Base-by-base conservation (phyloP, 106 monocot species). In the Phalaenopsis equestris region DNA sequence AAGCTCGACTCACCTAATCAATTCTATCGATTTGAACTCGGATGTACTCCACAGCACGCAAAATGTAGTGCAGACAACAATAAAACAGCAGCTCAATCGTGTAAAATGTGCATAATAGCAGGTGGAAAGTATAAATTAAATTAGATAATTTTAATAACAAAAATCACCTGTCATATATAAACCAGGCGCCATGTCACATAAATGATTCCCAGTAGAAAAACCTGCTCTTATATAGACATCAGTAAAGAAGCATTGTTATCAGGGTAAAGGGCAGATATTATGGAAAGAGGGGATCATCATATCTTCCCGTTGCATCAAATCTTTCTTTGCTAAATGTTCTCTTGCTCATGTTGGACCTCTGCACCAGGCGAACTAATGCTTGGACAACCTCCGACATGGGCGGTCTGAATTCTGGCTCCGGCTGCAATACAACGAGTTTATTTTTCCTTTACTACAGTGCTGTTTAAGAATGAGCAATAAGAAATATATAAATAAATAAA, bases 321-420 rank as follows among this genome's bases (percentile, higher is more conserved):
- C 81, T 78, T 36, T 89, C 92, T 37, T 84, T 86, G 30, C 82
- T 67, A 6, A 90, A 78, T 76, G 83, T 81, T 79, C 88, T 86
- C 80, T 89, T 98, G 85, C 85, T 91, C 87, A 94, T 94, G 82
- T 88, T 90, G 17, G 90, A 83, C 75, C 91, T 82, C 79, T 97
- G 94, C 30, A 89, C 88, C 42, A 97, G 85, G 1, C 93, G 88
- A 70, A 91, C 97, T 65, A 98, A 79, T 42, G 89, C 89, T 79
- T 94, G 94, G 2, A 98, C 94, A 48, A 97, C 96, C 75, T 96
- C 96, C 24, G 93, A 94, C 93, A 96, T 96, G 43, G 91, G 93
- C 67, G 91, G 93, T 79, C 96, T 87, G 79, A 97, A 92, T 75
- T 97, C 96, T 75, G 96, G 94, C 80, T 97, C 90, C 42, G 90